Percentiles rank a stretch among this genome's conserved stretches.
Evolutionary conservation across 164 flowering plant genomes (phyloP).

Genomic region (Dillenia suffruticosa): DNA sequence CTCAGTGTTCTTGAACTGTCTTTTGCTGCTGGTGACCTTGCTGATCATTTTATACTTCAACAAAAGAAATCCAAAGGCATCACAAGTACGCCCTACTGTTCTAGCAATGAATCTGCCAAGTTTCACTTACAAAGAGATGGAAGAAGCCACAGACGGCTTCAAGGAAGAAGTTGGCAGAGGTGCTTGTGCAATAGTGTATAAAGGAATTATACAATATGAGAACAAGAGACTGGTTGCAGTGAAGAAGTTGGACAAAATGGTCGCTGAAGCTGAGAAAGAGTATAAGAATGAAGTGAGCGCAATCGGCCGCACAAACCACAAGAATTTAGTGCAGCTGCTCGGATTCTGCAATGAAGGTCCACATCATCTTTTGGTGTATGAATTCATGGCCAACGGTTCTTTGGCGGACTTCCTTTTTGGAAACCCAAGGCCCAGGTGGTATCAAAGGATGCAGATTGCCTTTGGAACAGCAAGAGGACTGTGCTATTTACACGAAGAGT

Average conservation of each 20-base stretch:
- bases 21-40: background rate
- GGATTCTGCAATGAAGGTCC: constrained; percentile 24
- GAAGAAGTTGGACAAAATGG: constrained; percentile 14
- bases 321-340: constrained; percentile 17
- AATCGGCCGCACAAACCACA: constrained; percentile 23
- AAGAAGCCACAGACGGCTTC: constrained; percentile 18
- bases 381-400: constrained; percentile 21
- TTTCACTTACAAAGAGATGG: constrained; percentile 18
- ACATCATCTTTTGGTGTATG: constrained; percentile 18
- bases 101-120: background rate
- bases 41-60: background rate
- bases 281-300: constrained; percentile 16
- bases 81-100: background rate
- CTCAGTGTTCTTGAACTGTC: constrained; percentile 9
- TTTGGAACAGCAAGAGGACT: constrained; percentile 21
- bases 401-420: constrained; percentile 17
- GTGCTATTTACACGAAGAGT: constrained; percentile 19
- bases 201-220: constrained; percentile 6
- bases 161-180: constrained; percentile 12
- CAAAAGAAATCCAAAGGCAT: background rate
- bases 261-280: constrained; percentile 11
- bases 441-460: constrained; percentile 12
- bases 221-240: constrained; percentile 12
- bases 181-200: constrained; percentile 15
- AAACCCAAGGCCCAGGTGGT: constrained; percentile 16